Percentiles rank a stretch among this genome's conserved stretches.
Evolutionary conservation across 768 basidiomycete species (phyloP).

Genomic region (Plicaturopsis crispa): DNA sequence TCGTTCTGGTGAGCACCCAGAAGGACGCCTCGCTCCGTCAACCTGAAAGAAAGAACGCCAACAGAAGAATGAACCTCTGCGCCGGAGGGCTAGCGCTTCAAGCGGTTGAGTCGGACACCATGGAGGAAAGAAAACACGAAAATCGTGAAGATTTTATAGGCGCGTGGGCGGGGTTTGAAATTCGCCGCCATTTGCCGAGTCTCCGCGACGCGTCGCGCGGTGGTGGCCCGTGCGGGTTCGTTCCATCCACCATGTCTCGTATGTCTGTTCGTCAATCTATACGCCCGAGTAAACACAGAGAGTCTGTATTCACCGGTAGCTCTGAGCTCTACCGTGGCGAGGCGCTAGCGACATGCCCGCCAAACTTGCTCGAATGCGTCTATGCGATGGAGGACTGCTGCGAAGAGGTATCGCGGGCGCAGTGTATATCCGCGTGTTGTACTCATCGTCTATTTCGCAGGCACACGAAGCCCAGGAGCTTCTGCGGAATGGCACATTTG

Average conservation of each 20-base stretch:
- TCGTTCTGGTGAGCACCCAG: slow-evolving; percentile 45
- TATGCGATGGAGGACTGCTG: slow-evolving; percentile 76
- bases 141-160: slow-evolving; percentile 22
- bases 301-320: slow-evolving; percentile 66
- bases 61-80: slow-evolving; percentile 45
- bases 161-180: slow-evolving; percentile 10
- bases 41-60: slow-evolving; percentile 65
- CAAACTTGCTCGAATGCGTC: slow-evolving; percentile 69
- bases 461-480: slow-evolving; percentile 62
- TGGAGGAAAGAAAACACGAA: slow-evolving; percentile 20
- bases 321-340: slow-evolving; percentile 62
- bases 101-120: slow-evolving; percentile 68
- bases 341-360: slow-evolving; percentile 57
- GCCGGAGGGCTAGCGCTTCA: slow-evolving; percentile 53
- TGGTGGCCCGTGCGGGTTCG: not conserved
- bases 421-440: not conserved
- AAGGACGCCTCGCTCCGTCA: slow-evolving; percentile 68
- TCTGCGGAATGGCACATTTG: slow-evolving; percentile 61
- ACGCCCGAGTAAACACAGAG: slow-evolving; percentile 39
- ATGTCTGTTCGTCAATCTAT: slow-evolving; percentile 45
- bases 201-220: slow-evolving; percentile 11
- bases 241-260: slow-evolving; percentile 33
- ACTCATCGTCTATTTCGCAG: slow-evolving; percentile 21
- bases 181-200: slow-evolving; percentile 5
- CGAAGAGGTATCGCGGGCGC: slow-evolving; percentile 46